Evolutionary conservation across 352 stramenopile genomes (phyloP), one percentile per base, ranked within the genome.

Genomic region (Globisporangium perplexum): DNA sequence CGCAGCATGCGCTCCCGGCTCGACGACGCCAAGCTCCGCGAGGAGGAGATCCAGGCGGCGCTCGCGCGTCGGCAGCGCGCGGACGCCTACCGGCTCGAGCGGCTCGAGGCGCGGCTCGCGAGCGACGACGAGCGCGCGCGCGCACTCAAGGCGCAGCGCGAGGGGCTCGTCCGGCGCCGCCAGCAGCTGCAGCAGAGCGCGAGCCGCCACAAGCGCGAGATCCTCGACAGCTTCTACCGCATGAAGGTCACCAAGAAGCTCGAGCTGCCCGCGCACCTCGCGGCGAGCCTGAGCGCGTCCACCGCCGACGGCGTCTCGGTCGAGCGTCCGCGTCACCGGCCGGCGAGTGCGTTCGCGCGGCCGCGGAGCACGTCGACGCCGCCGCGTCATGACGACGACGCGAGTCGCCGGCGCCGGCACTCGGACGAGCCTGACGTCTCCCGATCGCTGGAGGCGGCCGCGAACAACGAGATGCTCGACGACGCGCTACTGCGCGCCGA

Each of bases 221-320:
- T 92, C n/a, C 50, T 92, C 4, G 74, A 90, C 14, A 86, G 66
- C 46, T 90, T 93, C 47, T 73, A 91, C 61, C 83, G 84, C 50
- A 90, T 93, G 81, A 85, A 88, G 54, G 68, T 90, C 35, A 88
- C 75, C 6, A 92, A 91, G 42, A 90, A 86, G 44, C 80, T 80
- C 23, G 64, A 85, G 41, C 45, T 90, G 2, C 74, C 77, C 10
- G 73, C 81, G 42, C 63, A 89, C 46, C 42, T 91, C 38, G 58
- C 53, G 17, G 26, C 55, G 12, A 81, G 60, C 52, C 58, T 72
- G 12, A 24, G 31, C 11, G 22, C 7, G n/a, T n/a, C n/a, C n/a
- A n/a, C n/a, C n/a, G n/a, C n/a, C 38, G 39, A 58, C 20, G 17
- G 44, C 30, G 12, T 23, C 6, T 53, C 20, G 47, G 26, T 41